Conservation (phyloP, 2,329 filamentous ascomycete species). For the Paraphoma sp. region DNA sequence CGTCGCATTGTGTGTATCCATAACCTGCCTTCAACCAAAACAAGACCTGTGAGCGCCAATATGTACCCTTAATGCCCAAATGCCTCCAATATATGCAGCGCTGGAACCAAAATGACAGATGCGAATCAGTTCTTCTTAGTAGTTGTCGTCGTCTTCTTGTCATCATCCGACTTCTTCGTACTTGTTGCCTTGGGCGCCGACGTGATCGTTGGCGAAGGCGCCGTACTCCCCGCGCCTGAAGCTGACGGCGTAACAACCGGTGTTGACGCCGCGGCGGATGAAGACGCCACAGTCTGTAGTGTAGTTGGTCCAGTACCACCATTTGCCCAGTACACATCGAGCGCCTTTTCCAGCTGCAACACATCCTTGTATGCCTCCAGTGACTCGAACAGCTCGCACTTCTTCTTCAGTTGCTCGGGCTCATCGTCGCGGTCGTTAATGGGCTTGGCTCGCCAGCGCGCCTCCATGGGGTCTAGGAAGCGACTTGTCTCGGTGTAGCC, state of each 20-base stretch:
- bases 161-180: not conserved
- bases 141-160: slow-evolving; percentile 2
- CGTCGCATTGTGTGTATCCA: not conserved
- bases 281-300: slow-evolving; percentile 12
- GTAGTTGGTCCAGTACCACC: not conserved
- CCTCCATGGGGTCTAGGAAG: slow-evolving; percentile 31
- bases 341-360: slow-evolving; percentile 18
- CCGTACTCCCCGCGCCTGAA: not conserved
- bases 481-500: slow-evolving; percentile 33
- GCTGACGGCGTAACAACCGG: not conserved
- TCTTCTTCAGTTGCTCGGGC: slow-evolving; percentile 13
- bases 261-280: not conserved
- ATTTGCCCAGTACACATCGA: slow-evolving; percentile 29
- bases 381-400: slow-evolving; percentile 21
- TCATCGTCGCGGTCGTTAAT: slow-evolving; percentile 8
- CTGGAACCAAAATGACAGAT: not conserved
- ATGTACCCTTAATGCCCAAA: not conserved
- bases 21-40: not conserved
- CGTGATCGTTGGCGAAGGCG: not conserved
- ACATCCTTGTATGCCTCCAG: slow-evolving; percentile 30
- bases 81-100: not conserved
- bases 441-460: slow-evolving; percentile 20
- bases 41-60: not conserved
- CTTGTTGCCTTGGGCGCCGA: not conserved
- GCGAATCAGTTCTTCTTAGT: not conserved